Percentiles rank a stretch among this genome's conserved stretches.
Conservation (phyloP, 768 basidiomycete species). For the Vararia minispora region DNA sequence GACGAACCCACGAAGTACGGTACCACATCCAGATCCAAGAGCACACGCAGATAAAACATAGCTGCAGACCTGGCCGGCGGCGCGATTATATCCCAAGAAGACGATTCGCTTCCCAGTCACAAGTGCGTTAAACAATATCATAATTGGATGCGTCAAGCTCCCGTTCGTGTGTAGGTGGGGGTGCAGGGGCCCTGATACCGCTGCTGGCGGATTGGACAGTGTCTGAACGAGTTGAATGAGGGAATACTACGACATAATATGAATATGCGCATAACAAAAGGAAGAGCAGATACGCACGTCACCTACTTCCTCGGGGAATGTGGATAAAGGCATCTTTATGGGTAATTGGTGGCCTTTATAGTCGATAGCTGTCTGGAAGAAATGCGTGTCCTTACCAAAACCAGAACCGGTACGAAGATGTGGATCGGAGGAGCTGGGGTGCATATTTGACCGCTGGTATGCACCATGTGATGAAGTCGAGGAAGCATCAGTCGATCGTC, state of each 20-base stretch:
- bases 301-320: conserved; percentile 92
- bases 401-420: conserved; percentile 31
- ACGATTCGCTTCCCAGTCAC: conserved; percentile 94
- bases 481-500: conserved; percentile 65
- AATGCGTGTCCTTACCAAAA: conserved; percentile 80
- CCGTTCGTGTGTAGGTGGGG: conserved; percentile 94
- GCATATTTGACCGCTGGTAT: conserved; percentile 19
- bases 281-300: conserved; percentile 51
- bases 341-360: conserved; percentile 81
- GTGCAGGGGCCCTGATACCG: conserved; percentile 64
- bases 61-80: conserved; percentile 82
- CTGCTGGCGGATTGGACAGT: conserved; percentile 52
- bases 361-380: conserved; percentile 75
- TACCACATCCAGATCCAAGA: conserved; percentile 83
- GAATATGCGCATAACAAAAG: conserved; percentile 8
- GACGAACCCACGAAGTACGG: conserved; percentile 73
- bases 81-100: conserved; percentile 83
- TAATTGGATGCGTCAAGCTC: conserved; percentile 82
- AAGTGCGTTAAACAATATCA: conserved; percentile 92
- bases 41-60: conserved; percentile 94
- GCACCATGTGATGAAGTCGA: conserved; percentile 53
- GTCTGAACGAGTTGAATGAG: conserved; percentile 82
- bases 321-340: conserved; percentile 82
- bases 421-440: conserved; percentile 31
- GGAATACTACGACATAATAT: conserved; percentile 54